Evolutionary conservation across 768 basidiomycete genomes (phyloP).

Genomic region (Paxillus ammoniavirescens): DNA sequence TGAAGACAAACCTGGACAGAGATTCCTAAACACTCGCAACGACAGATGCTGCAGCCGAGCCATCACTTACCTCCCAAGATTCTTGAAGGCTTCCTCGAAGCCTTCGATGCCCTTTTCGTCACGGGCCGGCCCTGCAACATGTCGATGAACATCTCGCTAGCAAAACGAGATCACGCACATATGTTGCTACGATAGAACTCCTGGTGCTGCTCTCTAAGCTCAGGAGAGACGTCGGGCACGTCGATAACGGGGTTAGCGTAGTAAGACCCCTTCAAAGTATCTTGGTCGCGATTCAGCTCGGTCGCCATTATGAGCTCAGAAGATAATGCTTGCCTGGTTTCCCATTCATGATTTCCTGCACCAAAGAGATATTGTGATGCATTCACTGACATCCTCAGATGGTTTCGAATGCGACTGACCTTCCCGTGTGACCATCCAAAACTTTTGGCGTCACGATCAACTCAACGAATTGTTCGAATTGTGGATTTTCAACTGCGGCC

Average conservation of each 20-base stretch:
- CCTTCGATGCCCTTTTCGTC: conserved; percentile 62
- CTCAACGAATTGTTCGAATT: background rate
- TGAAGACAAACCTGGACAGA: conserved; percentile 64
- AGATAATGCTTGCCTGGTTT: conserved; percentile 56
- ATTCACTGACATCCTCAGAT: background rate
- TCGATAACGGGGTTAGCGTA: conserved; percentile 84
- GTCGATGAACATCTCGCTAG: background rate
- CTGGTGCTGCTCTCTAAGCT: conserved; percentile 56
- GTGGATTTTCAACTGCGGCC: conserved; percentile 13
- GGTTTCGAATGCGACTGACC: conserved; percentile 36
- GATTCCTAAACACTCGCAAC: conserved; percentile 2
- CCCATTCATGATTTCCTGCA: conserved; percentile 94
- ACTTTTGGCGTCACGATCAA: conserved; percentile 33
- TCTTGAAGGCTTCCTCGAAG: conserved; percentile 88
- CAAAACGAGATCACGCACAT: conserved; percentile 47
- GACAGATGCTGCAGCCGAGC: background rate
- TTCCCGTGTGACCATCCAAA: conserved; percentile 99
- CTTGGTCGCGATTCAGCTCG: conserved; percentile 35
- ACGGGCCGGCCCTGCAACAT: conserved; percentile 57
- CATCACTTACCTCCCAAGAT: conserved; percentile 59
- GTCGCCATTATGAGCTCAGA: background rate
- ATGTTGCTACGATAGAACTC: conserved; percentile 91
- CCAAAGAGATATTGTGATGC: background rate
- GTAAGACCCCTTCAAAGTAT: conserved; percentile 88
- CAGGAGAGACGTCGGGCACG: conserved; percentile 54